Percentiles rank a stretch among this genome's conserved stretches.
phyloP scores from a whole-genome alignment of 352 stramenopile species.

The Halophytophthora polymorphica region DNA sequence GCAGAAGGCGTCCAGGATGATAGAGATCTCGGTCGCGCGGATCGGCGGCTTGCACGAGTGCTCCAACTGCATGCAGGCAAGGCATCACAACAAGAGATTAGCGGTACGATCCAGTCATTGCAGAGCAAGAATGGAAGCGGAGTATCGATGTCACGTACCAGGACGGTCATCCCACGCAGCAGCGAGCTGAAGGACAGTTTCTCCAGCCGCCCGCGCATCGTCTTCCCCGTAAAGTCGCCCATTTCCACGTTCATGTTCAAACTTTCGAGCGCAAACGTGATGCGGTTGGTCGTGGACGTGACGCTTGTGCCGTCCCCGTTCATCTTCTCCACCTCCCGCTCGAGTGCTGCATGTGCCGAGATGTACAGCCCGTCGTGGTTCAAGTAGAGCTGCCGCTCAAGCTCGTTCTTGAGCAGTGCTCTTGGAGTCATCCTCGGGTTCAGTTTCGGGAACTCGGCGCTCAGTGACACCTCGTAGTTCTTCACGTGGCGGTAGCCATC shows the following conservation, averaged over 20 bases:
- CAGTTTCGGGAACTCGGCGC: conserved; percentile 60
- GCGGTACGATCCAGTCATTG: conserved; percentile 3
- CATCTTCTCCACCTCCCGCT: conserved; percentile 65
- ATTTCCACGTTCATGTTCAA: conserved; percentile 70
- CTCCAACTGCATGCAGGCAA: conserved; percentile 36
- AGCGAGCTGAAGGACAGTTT: conserved; percentile 58
- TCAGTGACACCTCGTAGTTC: conserved; percentile 64
- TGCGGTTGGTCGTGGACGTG: conserved; percentile 47
- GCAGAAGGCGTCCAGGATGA: conserved; percentile 71
- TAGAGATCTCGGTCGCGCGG: conserved; percentile 55
- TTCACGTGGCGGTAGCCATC: conserved; percentile 61
- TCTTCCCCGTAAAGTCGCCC: conserved; percentile 51
- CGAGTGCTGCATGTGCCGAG: conserved; percentile 40
- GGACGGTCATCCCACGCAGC: conserved; percentile 48
- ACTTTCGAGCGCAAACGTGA: conserved; percentile 70
- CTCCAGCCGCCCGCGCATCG: conserved; percentile 39
- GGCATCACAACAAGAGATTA: conserved; percentile 3
- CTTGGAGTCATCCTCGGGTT: conserved; percentile 59
- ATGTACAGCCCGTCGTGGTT: conserved; percentile 70
- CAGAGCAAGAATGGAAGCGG: too few relatives aligned
- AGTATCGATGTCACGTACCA: conserved; percentile 39
- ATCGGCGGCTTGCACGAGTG: conserved; percentile 64
- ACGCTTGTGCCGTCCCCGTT: conserved; percentile 35
- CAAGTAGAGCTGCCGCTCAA: conserved; percentile 50
- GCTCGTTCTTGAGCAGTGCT: conserved; percentile 44